Evolutionary conservation across 345 rosid genomes (phyloP), one percentile per base, ranked within the genome.

Genomic region (Eucalyptus albens): DNA sequence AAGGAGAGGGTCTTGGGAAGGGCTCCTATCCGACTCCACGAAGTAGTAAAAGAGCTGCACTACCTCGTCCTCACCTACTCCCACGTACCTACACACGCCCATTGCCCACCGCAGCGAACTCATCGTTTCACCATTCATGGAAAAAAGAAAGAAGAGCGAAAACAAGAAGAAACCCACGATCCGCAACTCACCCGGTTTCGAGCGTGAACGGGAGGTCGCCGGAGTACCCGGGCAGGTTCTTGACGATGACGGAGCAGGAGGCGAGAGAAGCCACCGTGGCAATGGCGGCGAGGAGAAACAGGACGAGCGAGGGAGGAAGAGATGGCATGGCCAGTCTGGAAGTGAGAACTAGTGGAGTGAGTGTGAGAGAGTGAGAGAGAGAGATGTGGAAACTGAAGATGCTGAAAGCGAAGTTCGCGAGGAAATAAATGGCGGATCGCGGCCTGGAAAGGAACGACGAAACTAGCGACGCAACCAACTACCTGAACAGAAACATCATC

Each of bases 171-270:
- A 50, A 50, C 44, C 83, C 8, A 31, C 13, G 45, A 40, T 44
- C 50, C n/a, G 47, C 55, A 16, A 26, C 87, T 87, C 12, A 90
- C 91, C 91, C 91, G n/a, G 91, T 90, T 88, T 90, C 91, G 77
- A 90, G 91, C 14, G 26, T 56, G 85, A 90, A 90, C 16, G 91
- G 91, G 60, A 90, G 89, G 6, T 82, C 81, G 33, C 91, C 85
- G 21, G 65, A 45, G 77, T 65, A 90, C 24, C 91, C 91, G 37
- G 91, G 91, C 29, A 90, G 88, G 60, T 88, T 86, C 65, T 86
- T 67, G 62, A 89, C 50, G 37, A 89, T 89, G 81, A 37, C 51
- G 12, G 49, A 21, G 60, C 83, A 77, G 83, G 83, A 77, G 27
- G 83, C 83, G 40, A 77, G 83, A 11, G 83, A 40, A 77, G 83